Conservation (phyloP, 2,329 filamentous ascomycete species). For the Aspergillus alliaceus region DNA sequence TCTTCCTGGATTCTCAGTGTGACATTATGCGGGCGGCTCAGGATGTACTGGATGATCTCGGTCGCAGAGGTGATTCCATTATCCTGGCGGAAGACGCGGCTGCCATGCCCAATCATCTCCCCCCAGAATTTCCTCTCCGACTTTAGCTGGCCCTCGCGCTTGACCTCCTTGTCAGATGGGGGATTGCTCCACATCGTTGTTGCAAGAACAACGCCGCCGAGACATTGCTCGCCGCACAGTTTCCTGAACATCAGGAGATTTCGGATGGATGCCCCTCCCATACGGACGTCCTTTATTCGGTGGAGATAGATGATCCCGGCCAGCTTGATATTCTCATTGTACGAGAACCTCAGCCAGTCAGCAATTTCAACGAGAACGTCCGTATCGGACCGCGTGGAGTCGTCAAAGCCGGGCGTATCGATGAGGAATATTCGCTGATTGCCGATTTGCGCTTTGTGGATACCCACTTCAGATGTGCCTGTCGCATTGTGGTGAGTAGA, state of each 20-base stretch:
- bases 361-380: constrained; percentile 40
- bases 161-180: neutral
- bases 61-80: neutral
- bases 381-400: constrained; percentile 35
- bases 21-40: neutral
- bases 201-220: constrained; percentile 37
- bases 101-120: neutral
- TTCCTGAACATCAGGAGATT: constrained; percentile 41
- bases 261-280: constrained; percentile 31
- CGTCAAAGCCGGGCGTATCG: constrained; percentile 47
- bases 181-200: constrained; percentile 39
- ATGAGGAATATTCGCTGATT: constrained; percentile 28
- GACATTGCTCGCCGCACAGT: constrained; percentile 36
- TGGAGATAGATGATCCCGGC: constrained; percentile 42
- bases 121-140: constrained; percentile 8
- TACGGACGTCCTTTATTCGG: constrained; percentile 34
- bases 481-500: neutral
- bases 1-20: neutral
- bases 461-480: constrained; percentile 16
- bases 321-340: constrained; percentile 22
- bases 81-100: neutral
- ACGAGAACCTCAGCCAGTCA: constrained; percentile 27
- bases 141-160: neutral
- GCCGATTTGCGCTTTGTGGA: constrained; percentile 14
- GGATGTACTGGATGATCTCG: neutral